phyloP scores from a whole-genome alignment of 441 rosid species.

The Geranium incanum region DNA sequence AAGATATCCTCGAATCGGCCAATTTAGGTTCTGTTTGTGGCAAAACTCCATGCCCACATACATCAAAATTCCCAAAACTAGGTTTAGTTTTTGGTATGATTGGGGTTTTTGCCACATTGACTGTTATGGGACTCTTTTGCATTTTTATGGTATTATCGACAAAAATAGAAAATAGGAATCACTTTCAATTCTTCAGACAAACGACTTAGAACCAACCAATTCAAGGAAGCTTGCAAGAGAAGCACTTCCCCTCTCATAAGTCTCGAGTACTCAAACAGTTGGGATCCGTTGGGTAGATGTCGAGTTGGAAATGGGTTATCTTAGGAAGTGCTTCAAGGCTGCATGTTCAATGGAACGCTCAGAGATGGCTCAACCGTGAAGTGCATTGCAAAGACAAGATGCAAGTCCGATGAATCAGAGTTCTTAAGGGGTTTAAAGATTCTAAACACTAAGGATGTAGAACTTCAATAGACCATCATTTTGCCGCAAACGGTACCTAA shows the following conservation, averaged over 20 bases:
- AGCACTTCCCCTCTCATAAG: constrained; percentile 75
- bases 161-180: constrained; percentile 54
- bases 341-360: constrained; percentile 63
- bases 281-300: constrained; percentile 74
- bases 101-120: constrained; percentile 43
- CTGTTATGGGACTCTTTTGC: constrained; percentile 41
- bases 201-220: constrained; percentile 40
- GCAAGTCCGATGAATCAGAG: constrained; percentile 81
- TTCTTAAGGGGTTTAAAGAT: constrained; percentile 73
- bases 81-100: constrained; percentile 42
- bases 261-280: constrained; percentile 67
- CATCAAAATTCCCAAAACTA: constrained; percentile 37
- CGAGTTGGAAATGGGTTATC: constrained; percentile 34
- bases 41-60: constrained; percentile 40
- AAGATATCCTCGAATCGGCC: constrained; percentile 65
- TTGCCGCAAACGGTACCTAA: too few species aligned
- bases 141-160: constrained; percentile 50
- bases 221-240: constrained; percentile 45
- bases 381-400: constrained; percentile 61
- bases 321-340: constrained; percentile 53
- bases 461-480: too few species aligned
- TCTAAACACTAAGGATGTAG: constrained; percentile 21
- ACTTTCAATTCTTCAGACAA: constrained; percentile 39
- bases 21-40: constrained; percentile 48
- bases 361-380: constrained; percentile 78